A percentile compares a stretch with the other conserved stretches of the same genome.
Conservation (phyloP, 2,329 filamentous ascomycete genomes). For the Aspergillus eucalypticola region DNA sequence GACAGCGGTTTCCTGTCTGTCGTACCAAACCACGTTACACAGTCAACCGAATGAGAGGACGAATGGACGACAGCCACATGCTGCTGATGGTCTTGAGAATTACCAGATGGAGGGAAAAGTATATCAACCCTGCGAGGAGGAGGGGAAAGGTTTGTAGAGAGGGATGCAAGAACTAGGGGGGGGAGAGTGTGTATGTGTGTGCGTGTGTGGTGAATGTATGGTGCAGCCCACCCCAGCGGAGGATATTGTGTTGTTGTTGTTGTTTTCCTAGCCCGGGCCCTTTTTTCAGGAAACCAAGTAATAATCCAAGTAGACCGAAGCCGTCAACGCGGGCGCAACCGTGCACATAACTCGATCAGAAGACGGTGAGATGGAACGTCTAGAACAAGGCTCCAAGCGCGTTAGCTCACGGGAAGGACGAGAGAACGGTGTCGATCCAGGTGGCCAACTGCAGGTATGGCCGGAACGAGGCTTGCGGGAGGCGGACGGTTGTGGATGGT, state of each 20-base stretch:
- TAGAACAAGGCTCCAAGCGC: slow-evolving; percentile 22
- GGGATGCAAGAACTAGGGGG: neutral
- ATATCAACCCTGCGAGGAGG: neutral
- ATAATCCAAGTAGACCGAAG: slow-evolving; percentile 19
- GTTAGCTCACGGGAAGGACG: slow-evolving; percentile 9
- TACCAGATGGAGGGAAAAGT: slow-evolving; percentile 7
- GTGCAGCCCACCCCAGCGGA: neutral
- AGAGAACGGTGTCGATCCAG: slow-evolving; percentile 13
- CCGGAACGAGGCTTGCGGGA: neutral
- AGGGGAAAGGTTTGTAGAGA: neutral
- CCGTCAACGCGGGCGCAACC: slow-evolving; percentile 15
- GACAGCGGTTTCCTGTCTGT: slow-evolving; percentile 23
- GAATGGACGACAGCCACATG: slow-evolving; percentile 41
- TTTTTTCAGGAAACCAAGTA: slow-evolving; percentile 13
- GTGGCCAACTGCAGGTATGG: neutral
- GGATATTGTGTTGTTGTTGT: slow-evolving; percentile 6
- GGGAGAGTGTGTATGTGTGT: neutral
- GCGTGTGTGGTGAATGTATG: neutral
- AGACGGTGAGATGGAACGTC: slow-evolving; percentile 25
- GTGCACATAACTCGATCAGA: slow-evolving; percentile 25
- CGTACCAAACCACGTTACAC: slow-evolving; percentile 39
- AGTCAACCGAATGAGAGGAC: slow-evolving; percentile 28
- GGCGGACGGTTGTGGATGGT: slow-evolving; percentile 4
- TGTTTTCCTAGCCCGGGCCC: slow-evolving; percentile 4
- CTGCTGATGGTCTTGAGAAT: slow-evolving; percentile 22